Percentiles rank a stretch among this genome's conserved stretches.
Conservation (phyloP, 305 asterid genomes). For the Fraxinus latifolia region DNA sequence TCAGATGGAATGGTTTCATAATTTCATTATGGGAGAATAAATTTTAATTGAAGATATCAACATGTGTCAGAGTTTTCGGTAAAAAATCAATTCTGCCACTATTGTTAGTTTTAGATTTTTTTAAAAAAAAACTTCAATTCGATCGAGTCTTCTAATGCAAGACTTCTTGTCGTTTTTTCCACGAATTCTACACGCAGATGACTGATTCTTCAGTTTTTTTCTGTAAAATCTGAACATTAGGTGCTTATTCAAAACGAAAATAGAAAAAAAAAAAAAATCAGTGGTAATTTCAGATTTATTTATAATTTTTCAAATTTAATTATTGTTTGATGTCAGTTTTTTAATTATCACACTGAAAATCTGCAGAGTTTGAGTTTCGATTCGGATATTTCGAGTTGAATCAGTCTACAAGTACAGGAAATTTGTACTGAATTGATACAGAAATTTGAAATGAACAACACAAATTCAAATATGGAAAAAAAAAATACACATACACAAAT, state of each 20-base stretch:
- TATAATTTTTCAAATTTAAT: too few species aligned
- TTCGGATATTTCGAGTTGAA: neutral
- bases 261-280: too few species aligned
- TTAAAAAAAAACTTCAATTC: too few species aligned
- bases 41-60: neutral
- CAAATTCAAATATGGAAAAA: too few species aligned
- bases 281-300: neutral
- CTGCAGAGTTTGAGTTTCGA: neutral
- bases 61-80: neutral
- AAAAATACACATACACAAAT: too few species aligned
- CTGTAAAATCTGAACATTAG: neutral
- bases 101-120: neutral
- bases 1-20: neutral
- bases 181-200: neutral
- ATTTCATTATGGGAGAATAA: too few species aligned
- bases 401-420: too few species aligned
- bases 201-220: neutral
- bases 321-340: neutral
- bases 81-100: neutral
- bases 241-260: neutral
- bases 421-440: too few species aligned
- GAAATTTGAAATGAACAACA: too few species aligned
- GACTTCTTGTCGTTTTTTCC: neutral
- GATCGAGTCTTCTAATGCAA: neutral
- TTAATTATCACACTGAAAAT: neutral